These are phyloP conservation scores for Cardamine chenopodiifolia DNA, from an alignment of 345 rosid species.

Conservation along the genomic window DNA sequence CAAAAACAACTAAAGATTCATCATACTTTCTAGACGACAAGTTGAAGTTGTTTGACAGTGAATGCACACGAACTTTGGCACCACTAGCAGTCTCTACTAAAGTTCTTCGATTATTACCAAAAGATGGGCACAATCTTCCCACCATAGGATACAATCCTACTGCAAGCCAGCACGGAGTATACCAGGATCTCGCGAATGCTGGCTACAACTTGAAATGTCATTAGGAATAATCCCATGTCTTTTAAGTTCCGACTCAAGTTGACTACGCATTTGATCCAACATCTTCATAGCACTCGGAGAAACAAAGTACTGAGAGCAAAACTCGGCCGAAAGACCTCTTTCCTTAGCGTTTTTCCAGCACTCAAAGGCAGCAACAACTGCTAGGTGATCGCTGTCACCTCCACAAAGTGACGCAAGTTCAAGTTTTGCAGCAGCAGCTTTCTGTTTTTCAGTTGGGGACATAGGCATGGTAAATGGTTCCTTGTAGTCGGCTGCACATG, in stretches of 20 bases:
- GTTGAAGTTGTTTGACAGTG: slow-evolving; percentile 63
- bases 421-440: slow-evolving; percentile 66
- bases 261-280: slow-evolving; percentile 82
- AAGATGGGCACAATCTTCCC: slow-evolving; percentile 62
- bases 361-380: slow-evolving; percentile 87
- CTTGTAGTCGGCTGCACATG: slow-evolving; percentile 88
- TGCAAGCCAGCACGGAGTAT: slow-evolving; percentile 75
- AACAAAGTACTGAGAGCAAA: slow-evolving; percentile 80
- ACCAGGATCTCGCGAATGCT: slow-evolving; percentile 74
- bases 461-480: slow-evolving; percentile 88
- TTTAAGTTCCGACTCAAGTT: slow-evolving; percentile 70
- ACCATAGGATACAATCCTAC: slow-evolving; percentile 90
- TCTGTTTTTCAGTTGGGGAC: slow-evolving; percentile 71
- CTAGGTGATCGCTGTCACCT: slow-evolving; percentile 89
- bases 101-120: slow-evolving; percentile 51
- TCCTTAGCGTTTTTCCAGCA: slow-evolving; percentile 84
- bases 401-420: slow-evolving; percentile 87
- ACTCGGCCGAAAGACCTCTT: slow-evolving; percentile 57
- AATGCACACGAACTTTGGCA: slow-evolving; percentile 69
- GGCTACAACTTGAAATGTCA: slow-evolving; percentile 58
- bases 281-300: slow-evolving; percentile 74
- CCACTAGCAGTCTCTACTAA: slow-evolving; percentile 74
- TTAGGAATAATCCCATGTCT: slow-evolving; percentile 67
- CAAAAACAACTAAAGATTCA: slow-evolving; percentile 65
- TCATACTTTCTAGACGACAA: slow-evolving; percentile 47